Percentiles rank a stretch among this genome's conserved stretches.
phyloP scores from a whole-genome alignment of 352 stramenopile species.

The Pseudoperonospora humuli region DNA sequence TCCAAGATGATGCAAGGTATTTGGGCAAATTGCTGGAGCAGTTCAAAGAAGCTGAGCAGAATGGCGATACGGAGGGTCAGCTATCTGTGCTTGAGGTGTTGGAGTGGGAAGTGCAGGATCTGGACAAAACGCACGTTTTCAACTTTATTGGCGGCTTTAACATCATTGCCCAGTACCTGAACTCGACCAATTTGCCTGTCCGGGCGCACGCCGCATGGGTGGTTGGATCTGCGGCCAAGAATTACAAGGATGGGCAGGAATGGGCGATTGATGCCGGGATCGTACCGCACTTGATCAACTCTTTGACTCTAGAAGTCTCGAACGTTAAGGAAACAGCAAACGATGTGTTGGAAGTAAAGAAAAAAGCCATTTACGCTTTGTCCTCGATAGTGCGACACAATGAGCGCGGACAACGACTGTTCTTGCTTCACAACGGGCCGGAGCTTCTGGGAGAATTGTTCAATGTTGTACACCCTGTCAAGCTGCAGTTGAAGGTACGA shows the following conservation, averaged over 20 bases:
- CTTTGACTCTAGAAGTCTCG: conserved; percentile 32
- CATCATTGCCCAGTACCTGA: conserved; percentile 62
- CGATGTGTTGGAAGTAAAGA: conserved; percentile 64
- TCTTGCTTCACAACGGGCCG: conserved; percentile 39
- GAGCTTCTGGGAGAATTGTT: conserved; percentile 36
- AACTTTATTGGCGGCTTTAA: conserved; percentile 80
- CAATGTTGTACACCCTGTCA: conserved; percentile 28
- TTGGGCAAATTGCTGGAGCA: conserved; percentile 64
- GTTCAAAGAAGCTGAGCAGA: conserved; percentile 50
- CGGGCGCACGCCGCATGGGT: conserved; percentile 60
- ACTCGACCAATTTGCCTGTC: conserved; percentile 56
- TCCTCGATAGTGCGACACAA: conserved; percentile 66
- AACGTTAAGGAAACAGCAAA: conserved; percentile 13
- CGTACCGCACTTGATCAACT: conserved; percentile 59
- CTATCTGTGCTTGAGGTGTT: conserved; percentile 56
- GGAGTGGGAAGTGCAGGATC: conserved; percentile 83
- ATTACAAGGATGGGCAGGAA: conserved; percentile 75
- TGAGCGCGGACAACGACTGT: conserved; percentile 55
- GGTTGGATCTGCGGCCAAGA: conserved; percentile 70
- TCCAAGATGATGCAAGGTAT: conserved; percentile 79
- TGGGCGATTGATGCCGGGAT: conserved; percentile 72
- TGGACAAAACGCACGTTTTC: conserved; percentile 84
- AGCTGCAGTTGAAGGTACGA: conserved; percentile 61
- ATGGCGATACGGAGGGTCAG: conserved; percentile 36
- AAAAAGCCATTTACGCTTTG: conserved; percentile 76